Conservation (phyloP, 176 grass and related monocot genomes). For the Musa acuminata region DNA sequence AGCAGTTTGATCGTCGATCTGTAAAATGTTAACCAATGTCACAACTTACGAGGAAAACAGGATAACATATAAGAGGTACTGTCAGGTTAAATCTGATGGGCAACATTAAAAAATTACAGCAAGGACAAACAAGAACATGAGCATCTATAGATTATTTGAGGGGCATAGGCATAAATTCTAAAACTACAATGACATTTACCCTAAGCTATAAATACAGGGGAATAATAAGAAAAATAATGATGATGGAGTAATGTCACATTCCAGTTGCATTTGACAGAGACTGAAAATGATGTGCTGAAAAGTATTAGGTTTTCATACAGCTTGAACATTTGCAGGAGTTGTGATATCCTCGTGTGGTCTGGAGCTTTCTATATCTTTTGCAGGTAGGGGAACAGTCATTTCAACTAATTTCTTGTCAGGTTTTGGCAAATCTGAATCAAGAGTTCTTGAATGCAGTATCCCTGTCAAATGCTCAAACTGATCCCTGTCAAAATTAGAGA, state of each 20-base stretch:
- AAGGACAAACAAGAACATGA: neutral
- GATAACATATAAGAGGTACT: neutral
- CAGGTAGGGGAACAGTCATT: neutral
- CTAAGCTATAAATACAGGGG: neutral
- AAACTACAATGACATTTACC: neutral
- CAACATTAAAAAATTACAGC: neutral
- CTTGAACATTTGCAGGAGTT: slow-evolving; percentile 20
- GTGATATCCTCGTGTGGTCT: slow-evolving; percentile 13
- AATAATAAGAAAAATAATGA: too few species aligned
- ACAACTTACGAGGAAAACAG: neutral
- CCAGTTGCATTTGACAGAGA: neutral
- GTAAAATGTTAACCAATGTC: slow-evolving; percentile 14
- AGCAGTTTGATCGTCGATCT: slow-evolving; percentile 31
- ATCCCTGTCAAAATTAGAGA: slow-evolving; percentile 26
- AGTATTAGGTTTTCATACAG: slow-evolving; percentile 28
- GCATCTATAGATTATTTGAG: neutral
- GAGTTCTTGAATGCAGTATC: slow-evolving; percentile 50
- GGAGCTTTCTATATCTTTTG: slow-evolving; percentile 25
- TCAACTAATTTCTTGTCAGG: slow-evolving; percentile 20
- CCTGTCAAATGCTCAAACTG: slow-evolving; percentile 61
- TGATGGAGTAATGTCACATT: too few species aligned
- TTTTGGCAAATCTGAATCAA: slow-evolving; percentile 31
- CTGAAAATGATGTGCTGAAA: neutral
- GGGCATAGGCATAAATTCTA: neutral
- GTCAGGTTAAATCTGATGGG: neutral